A percentile compares a stretch with the other conserved stretches of the same genome.
phyloP scores from a whole-genome alignment of 2,329 filamentous ascomycete genomes.

The Paecilomyces dactylethromorphus region DNA sequence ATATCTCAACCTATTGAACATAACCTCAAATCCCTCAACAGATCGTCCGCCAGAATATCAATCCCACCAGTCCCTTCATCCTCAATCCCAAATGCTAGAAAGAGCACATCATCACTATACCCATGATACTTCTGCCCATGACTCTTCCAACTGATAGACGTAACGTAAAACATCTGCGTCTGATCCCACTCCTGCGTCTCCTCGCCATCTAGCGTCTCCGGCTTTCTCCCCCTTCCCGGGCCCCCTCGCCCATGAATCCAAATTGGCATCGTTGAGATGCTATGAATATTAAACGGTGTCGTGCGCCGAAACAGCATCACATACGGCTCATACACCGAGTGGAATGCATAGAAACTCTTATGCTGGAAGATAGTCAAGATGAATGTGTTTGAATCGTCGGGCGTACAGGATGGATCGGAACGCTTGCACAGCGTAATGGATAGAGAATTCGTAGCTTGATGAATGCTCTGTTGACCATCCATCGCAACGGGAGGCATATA shows the following conservation, averaged over 20 bases:
- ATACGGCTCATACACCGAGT: background rate
- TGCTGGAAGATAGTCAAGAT: constrained; percentile 51
- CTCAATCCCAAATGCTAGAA: constrained; percentile 52
- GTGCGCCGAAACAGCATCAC: constrained; percentile 45
- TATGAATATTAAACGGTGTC: constrained; percentile 46
- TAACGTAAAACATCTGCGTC: constrained; percentile 53
- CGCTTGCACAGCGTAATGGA: constrained; percentile 49
- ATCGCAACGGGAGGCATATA: constrained; percentile 37
- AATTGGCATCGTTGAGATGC: constrained; percentile 44
- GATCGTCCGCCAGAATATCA: background rate
- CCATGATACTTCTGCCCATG: constrained; percentile 47
- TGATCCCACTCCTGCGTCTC: background rate
- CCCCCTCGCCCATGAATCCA: constrained; percentile 49
- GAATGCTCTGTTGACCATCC: constrained; percentile 40
- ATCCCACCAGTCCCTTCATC: background rate
- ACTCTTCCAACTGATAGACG: constrained; percentile 50
- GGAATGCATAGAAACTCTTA: constrained; percentile 32
- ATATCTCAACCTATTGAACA: background rate
- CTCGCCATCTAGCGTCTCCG: background rate
- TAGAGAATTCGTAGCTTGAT: constrained; percentile 56
- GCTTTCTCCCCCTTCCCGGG: constrained; percentile 20
- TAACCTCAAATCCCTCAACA: background rate
- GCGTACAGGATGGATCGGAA: constrained; percentile 38
- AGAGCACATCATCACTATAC: constrained; percentile 50
- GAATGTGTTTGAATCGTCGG: constrained; percentile 46